Evolutionary conservation across 345 rosid species (phyloP).

Genomic region (Brassica nigra): DNA sequence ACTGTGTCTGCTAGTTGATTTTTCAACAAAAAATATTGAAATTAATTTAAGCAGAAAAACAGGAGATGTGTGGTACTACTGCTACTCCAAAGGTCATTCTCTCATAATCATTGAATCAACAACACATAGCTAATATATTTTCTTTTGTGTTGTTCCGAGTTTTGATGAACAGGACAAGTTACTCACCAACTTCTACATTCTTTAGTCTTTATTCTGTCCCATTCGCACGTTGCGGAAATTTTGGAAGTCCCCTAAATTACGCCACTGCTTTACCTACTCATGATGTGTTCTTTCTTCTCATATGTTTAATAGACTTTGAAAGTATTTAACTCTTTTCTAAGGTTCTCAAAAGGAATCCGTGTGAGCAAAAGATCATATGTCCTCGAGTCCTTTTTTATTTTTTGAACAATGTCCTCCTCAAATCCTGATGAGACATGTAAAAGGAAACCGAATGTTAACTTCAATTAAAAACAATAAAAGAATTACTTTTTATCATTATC

Average conservation of each 20-base stretch:
- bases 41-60: not conserved
- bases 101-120: constrained; percentile 18
- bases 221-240: constrained; percentile 26
- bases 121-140: not conserved
- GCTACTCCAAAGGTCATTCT: not conserved
- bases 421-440: constrained; percentile 13
- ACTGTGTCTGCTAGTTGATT: not conserved
- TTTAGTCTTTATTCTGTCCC: constrained; percentile 15
- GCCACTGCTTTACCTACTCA: not conserved
- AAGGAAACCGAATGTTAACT: not conserved
- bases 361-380: not conserved
- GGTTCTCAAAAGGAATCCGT: constrained; percentile 14
- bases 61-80: not conserved
- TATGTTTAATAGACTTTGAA: not conserved
- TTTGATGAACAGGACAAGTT: constrained; percentile 8
- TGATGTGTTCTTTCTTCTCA: not conserved
- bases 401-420: not conserved
- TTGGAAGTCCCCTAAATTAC: constrained; percentile 23
- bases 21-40: not conserved
- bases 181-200: constrained; percentile 8
- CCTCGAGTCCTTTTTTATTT: no score
- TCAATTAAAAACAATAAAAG: not conserved
- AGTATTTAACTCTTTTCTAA: not conserved
- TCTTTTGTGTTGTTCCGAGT: constrained; percentile 7
- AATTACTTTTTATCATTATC: not conserved